phyloP scores from a whole-genome alignment of 164 flowering plant genomes.

The Sextonia rubra region DNA sequence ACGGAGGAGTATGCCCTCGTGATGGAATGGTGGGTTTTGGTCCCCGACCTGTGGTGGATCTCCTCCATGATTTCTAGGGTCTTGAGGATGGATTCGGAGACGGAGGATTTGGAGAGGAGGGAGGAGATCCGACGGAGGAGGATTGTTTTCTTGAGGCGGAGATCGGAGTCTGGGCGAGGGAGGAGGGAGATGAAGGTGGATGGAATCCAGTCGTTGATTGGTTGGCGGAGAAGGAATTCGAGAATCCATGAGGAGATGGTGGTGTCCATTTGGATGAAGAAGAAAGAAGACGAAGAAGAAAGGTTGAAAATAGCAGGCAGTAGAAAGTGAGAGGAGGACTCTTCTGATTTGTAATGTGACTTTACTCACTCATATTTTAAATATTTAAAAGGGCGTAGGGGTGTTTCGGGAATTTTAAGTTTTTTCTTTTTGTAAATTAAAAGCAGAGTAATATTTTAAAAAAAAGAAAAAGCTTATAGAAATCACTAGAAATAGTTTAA shows the following conservation, averaged over 20 bases:
- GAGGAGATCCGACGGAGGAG: constrained; percentile 37
- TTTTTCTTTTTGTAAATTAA: too few species aligned
- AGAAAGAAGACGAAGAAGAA: not conserved
- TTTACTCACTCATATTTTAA: too few species aligned
- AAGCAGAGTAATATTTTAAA: too few species aligned
- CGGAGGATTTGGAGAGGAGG: constrained; percentile 17
- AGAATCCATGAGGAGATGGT: constrained; percentile 40
- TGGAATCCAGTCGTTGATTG: constrained; percentile 11
- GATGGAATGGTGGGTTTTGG: constrained; percentile 28
- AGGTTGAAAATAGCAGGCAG: too few species aligned
- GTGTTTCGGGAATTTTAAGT: too few species aligned
- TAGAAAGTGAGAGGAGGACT: too few species aligned
- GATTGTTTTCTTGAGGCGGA: constrained; percentile 30
- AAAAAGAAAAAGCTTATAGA: too few species aligned
- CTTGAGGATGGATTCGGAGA: constrained; percentile 45
- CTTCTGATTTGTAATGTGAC: too few species aligned
- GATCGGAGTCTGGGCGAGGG: constrained; percentile 28
- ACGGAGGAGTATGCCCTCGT: constrained; percentile 49
- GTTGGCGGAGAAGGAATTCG: constrained; percentile 51
- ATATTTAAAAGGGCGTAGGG: too few species aligned
- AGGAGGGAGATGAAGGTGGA: constrained; percentile 22
- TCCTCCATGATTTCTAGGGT: constrained; percentile 39
- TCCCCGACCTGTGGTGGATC: constrained; percentile 23
- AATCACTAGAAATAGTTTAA: too few species aligned
- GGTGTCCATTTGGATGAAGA: constrained; percentile 25